Conservation (phyloP, 108 stramenopile genomes). For the Licmophora abbreviata region DNA sequence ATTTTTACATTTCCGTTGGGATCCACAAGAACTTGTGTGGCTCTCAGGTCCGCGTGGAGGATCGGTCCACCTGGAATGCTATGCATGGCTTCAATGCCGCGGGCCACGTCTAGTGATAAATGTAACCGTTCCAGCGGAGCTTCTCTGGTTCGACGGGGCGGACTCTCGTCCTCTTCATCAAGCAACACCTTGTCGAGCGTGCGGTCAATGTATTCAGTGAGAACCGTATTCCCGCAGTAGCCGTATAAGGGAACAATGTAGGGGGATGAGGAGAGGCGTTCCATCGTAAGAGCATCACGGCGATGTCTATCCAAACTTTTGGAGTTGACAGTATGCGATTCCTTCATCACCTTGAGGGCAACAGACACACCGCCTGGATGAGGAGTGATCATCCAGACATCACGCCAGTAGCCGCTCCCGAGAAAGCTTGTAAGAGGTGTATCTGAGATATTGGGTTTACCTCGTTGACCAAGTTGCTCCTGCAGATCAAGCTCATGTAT, state of each 20-base stretch:
- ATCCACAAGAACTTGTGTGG: conserved; percentile 69
- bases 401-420: conserved; percentile 57
- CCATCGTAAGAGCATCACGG: conserved; percentile 76
- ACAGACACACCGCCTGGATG: conserved; percentile 38
- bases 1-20: conserved; percentile 40
- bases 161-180: conserved; percentile 31
- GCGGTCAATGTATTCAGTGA: conserved; percentile 58
- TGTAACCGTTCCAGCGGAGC: conserved; percentile 30
- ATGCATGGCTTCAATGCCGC: conserved; percentile 45
- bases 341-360: conserved; percentile 73
- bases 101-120: conserved; percentile 53
- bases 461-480: not conserved
- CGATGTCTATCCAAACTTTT: conserved; percentile 81
- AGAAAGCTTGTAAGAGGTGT: conserved; percentile 35
- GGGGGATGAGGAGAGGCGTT: conserved; percentile 42
- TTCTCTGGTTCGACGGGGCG: conserved; percentile 21
- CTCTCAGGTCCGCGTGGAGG: conserved; percentile 70
- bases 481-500: conserved; percentile 63
- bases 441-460: conserved; percentile 4
- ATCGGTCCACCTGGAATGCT: conserved; percentile 29
- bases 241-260: conserved; percentile 60
- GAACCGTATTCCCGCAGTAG: conserved; percentile 68
- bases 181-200: conserved; percentile 41
- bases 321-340: conserved; percentile 45
- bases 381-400: conserved; percentile 57